Evolutionary conservation across 352 stramenopile genomes (phyloP).

Genomic region (Phytophthora cajani): DNA sequence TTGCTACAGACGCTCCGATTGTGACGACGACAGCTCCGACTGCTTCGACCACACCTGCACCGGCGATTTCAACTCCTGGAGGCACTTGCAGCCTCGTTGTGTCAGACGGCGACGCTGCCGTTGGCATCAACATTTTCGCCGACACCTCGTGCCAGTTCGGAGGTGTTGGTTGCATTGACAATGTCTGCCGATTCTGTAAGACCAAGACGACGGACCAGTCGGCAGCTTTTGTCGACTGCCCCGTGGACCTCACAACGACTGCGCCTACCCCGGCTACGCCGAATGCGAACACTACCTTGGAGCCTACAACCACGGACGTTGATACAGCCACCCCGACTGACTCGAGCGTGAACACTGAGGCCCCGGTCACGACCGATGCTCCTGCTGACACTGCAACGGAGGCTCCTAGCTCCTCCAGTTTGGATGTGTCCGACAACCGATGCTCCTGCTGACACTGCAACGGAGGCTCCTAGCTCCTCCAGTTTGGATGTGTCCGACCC

Average conservation of each 20-base stretch:
- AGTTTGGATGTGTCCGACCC: not conserved
- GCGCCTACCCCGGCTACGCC: not conserved
- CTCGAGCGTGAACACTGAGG: not conserved
- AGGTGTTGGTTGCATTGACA: conserved; percentile 42
- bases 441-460: not conserved
- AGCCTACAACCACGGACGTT: not conserved
- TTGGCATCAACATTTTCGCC: conserved; percentile 35
- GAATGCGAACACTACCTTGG: not conserved
- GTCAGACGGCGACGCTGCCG: conserved; percentile 32
- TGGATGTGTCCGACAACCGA: not conserved
- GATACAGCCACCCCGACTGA: not conserved
- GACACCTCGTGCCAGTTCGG: conserved; percentile 32
- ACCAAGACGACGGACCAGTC: conserved; percentile 16
- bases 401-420: not conserved
- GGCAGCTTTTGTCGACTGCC: conserved; percentile 24
- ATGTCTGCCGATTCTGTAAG: conserved; percentile 51
- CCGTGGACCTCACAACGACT: not conserved
- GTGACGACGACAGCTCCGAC: not conserved
- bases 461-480: not conserved
- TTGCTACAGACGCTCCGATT: not conserved
- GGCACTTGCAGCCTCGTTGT: conserved; percentile 15
- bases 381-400: not conserved
- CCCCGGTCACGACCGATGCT: not conserved
- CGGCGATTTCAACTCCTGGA: not conserved
- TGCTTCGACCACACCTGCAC: not conserved